Percentiles rank a stretch among this genome's conserved stretches.
Evolutionary conservation across 371 early-diverging fungal genomes (phyloP).

Genomic region (Nosema muscidifuracis): DNA sequence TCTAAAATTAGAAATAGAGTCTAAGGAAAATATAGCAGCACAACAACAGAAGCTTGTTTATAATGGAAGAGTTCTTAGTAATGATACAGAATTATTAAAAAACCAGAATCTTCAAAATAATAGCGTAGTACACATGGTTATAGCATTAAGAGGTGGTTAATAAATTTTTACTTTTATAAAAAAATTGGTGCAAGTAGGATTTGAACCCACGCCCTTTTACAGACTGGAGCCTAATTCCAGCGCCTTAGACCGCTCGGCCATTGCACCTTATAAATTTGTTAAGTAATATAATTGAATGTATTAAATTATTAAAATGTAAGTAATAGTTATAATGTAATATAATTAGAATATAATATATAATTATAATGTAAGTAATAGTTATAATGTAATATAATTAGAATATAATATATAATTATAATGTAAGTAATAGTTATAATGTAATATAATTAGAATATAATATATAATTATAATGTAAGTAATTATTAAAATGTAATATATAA

Average conservation of each 20-base stretch:
- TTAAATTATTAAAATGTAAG: too few species aligned
- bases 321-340: too few species aligned
- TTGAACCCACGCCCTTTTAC: not conserved
- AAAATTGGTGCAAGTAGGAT: not conserved
- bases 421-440: too few species aligned
- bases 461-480: too few species aligned
- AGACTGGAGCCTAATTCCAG: not conserved
- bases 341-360: too few species aligned
- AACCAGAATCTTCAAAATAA: conserved; percentile 75
- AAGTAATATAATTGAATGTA: too few species aligned
- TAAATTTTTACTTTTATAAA: not conserved
- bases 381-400: too few species aligned
- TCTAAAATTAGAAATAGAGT: conserved; percentile 50
- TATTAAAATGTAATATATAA: too few species aligned
- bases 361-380: too few species aligned
- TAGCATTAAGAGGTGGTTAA: conserved; percentile 86
- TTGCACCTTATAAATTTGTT: conserved; percentile 41
- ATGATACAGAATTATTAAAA: conserved; percentile 72
- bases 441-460: too few species aligned
- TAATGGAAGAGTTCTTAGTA: conserved; percentile 46
- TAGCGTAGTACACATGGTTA: conserved; percentile 83
- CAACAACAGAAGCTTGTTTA: conserved; percentile 57
- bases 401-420: too few species aligned
- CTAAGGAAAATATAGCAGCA: conserved; percentile 47
- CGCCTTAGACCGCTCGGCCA: not conserved